These are phyloP conservation scores for Syncephalastrum racemosum DNA, from an alignment of 371 early-diverging fungal species.

Conservation along the genomic window DNA sequence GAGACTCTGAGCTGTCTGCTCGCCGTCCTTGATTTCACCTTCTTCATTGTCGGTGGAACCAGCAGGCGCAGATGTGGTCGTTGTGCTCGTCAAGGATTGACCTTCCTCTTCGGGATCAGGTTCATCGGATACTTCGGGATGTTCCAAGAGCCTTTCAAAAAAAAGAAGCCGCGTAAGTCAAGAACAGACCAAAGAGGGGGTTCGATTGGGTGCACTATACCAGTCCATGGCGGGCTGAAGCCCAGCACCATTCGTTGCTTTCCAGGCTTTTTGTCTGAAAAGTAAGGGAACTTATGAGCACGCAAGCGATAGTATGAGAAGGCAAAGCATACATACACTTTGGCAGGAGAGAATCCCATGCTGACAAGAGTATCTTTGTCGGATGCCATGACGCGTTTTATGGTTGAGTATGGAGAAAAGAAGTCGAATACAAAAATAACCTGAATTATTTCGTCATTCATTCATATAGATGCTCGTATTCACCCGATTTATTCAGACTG, in stretches of 20 bases:
- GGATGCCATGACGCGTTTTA: slow-evolving; percentile 44
- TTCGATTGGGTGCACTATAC: slow-evolving; percentile 31
- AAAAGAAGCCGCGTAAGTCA: no score
- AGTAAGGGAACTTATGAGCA: slow-evolving; percentile 51
- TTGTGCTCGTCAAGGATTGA: slow-evolving; percentile 24
- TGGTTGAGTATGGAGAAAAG: not conserved
- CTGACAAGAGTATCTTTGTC: slow-evolving; percentile 66
- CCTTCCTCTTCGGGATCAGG: slow-evolving; percentile 50
- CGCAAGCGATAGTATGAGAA: slow-evolving; percentile 28
- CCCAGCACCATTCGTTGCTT: slow-evolving; percentile 80
- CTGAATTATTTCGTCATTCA: not conserved
- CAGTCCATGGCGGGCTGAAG: slow-evolving; percentile 91
- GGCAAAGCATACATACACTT: slow-evolving; percentile 54
- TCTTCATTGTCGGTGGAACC: slow-evolving; percentile 23
- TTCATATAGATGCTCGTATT: no score
- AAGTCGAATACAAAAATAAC: not conserved
- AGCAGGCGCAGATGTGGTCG: slow-evolving; percentile 21
- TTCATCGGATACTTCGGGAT: slow-evolving; percentile 73
- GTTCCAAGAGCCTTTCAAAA: slow-evolving; percentile 64
- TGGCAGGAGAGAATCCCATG: slow-evolving; percentile 78
- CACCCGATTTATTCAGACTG: no score
- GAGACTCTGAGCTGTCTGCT: slow-evolving; percentile 74
- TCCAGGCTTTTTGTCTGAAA: slow-evolving; percentile 59
- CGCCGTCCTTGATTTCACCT: slow-evolving; percentile 66
- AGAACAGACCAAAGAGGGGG: no score